A percentile compares a stretch with the other conserved stretches of the same genome.
These are phyloP conservation scores for Meyerozyma guilliermondii DNA, from an alignment of 1,139 yeast species.

Conservation along the genomic window DNA sequence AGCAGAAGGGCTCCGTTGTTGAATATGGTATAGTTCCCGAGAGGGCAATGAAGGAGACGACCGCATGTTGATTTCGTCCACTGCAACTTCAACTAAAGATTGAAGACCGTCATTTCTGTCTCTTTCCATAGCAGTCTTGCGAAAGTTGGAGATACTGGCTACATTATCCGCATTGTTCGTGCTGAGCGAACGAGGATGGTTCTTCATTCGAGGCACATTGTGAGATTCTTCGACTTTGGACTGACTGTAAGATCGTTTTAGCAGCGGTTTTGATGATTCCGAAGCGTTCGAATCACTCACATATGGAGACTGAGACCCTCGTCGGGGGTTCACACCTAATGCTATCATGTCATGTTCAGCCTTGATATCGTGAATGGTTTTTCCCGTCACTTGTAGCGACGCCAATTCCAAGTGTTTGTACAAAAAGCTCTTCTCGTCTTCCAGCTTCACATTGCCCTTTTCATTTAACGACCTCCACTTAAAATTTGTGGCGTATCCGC, in stretches of 20 bases:
- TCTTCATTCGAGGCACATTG: neutral
- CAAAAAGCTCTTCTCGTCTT: constrained; percentile 13
- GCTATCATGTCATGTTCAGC: constrained; percentile 44
- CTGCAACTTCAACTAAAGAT: constrained; percentile 19
- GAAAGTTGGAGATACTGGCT: neutral
- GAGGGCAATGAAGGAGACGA: constrained; percentile 8
- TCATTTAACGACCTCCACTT: constrained; percentile 55
- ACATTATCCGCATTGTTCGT: neutral
- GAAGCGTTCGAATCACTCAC: neutral
- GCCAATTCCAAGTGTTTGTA: constrained; percentile 48
- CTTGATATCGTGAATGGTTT: constrained; percentile 43
- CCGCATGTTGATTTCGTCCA: constrained; percentile 14
- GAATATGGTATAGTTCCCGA: constrained; percentile 2
- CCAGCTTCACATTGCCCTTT: constrained; percentile 8
- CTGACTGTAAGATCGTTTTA: neutral
- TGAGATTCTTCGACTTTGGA: neutral
- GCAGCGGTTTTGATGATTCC: neutral
- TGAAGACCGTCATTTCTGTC: constrained; percentile 9
- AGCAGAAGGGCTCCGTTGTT: constrained; percentile 5
- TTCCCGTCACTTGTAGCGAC: constrained; percentile 49
- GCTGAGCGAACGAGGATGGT: neutral
- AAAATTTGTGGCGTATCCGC: constrained; percentile 60
- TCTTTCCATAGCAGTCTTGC: neutral
- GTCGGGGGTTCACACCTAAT: constrained; percentile 44
- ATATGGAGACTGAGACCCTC: neutral